Conservation (phyloP, 805 yeast genomes). For the Clavispora fructus region DNA sequence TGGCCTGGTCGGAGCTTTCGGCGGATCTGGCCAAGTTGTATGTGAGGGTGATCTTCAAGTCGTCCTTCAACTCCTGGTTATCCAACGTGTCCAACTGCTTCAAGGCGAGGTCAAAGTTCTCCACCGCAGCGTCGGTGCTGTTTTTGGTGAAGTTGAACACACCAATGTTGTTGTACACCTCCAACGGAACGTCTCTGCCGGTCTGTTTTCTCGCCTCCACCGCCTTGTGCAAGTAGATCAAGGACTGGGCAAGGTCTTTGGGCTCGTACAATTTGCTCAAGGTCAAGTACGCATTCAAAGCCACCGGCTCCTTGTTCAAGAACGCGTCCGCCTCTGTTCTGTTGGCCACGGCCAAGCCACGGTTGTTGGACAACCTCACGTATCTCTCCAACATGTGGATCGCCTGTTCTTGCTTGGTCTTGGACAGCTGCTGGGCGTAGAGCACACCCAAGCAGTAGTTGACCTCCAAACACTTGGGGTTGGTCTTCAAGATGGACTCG, state of each 20-base stretch:
- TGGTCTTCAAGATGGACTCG: conserved; percentile 62
- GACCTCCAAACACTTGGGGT: conserved; percentile 69
- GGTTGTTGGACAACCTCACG: conserved; percentile 53
- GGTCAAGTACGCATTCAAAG: conserved; percentile 59
- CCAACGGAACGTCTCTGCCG: conserved; percentile 46
- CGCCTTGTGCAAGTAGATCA: conserved; percentile 58
- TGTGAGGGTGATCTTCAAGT: conserved; percentile 26
- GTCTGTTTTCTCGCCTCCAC: conserved; percentile 43
- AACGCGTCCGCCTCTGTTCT: conserved; percentile 18
- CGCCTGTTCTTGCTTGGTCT: conserved; percentile 47
- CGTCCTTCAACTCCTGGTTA: conserved; percentile 25
- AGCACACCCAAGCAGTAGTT: conserved; percentile 71
- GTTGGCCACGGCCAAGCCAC: conserved; percentile 24
- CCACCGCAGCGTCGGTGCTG: conserved; percentile 52
- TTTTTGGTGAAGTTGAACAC: conserved; percentile 70
- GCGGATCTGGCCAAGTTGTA: conserved; percentile 76
- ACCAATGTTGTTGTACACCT: conserved; percentile 77
- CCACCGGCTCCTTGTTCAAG: conserved; percentile 49
- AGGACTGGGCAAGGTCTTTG: conserved; percentile 60
- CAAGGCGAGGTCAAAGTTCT: conserved; percentile 48
- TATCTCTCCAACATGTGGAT: conserved; percentile 65
- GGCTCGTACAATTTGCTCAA: conserved; percentile 68
- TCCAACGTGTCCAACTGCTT: conserved; percentile 28
- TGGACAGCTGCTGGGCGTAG: conserved; percentile 48
- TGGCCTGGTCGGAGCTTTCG: conserved; percentile 39